A percentile compares a stretch with the other conserved stretches of the same genome.
phyloP scores from a whole-genome alignment of 805 yeast species.

The Saturnispora galanensis region DNA sequence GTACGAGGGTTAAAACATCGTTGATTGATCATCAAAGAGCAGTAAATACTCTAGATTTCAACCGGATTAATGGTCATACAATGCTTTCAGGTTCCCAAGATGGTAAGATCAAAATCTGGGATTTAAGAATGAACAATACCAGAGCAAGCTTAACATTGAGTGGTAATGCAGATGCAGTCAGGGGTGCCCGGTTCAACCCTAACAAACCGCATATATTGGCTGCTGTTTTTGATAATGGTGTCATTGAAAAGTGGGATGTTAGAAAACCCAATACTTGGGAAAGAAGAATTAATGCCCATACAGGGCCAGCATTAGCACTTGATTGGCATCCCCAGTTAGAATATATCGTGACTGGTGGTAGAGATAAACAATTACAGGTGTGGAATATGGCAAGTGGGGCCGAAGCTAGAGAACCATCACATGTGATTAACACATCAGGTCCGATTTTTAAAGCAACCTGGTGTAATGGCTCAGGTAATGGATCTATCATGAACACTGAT shows the following conservation, averaged over 20 bases:
- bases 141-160: slow-evolving; percentile 42
- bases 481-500: slow-evolving; percentile 44
- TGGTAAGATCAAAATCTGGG: slow-evolving; percentile 72
- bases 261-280: slow-evolving; percentile 57
- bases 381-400: slow-evolving; percentile 49
- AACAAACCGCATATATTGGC: slow-evolving; percentile 50
- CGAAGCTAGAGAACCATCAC: slow-evolving; percentile 48
- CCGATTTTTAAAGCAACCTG: slow-evolving; percentile 73
- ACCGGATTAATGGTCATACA: slow-evolving; percentile 29
- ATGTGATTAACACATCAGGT: slow-evolving; percentile 61
- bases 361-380: slow-evolving; percentile 74
- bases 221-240: slow-evolving; percentile 82
- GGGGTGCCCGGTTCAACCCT: slow-evolving; percentile 45
- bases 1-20: slow-evolving; percentile 21
- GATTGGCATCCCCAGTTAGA: slow-evolving; percentile 84
- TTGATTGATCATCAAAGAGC: slow-evolving; percentile 37
- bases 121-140: slow-evolving; percentile 38
- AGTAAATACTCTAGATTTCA: slow-evolving; percentile 35
- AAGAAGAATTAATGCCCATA: slow-evolving; percentile 73
- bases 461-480: slow-evolving; percentile 36
- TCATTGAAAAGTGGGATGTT: slow-evolving; percentile 79
- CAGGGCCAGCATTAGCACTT: slow-evolving; percentile 81
- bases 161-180: slow-evolving; percentile 63
- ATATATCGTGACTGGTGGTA: slow-evolving; percentile 81
- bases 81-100: slow-evolving; percentile 67